phyloP scores from a whole-genome alignment of 2,329 filamentous ascomycete species.

The Berkeleyomyces basicola region DNA sequence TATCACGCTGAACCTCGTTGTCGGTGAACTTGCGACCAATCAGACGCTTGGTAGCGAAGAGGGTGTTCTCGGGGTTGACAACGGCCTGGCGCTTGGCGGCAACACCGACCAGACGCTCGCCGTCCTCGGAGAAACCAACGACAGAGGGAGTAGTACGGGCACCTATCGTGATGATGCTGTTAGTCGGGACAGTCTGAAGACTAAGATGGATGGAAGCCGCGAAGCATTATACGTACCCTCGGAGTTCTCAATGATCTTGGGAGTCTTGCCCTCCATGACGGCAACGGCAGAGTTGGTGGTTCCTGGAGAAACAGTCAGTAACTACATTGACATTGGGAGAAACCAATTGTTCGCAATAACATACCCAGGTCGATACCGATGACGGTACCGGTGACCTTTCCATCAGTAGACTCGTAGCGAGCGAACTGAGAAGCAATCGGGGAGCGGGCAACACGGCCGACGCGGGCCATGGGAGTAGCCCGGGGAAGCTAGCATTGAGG shows the following conservation, averaged over 20 bases:
- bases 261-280: slow-evolving; percentile 90
- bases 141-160: slow-evolving; percentile 85
- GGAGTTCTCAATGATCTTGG: slow-evolving; percentile 94
- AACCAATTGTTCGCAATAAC: slow-evolving; percentile 19
- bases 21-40: slow-evolving; percentile 97
- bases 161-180: slow-evolving; percentile 32
- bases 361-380: slow-evolving; percentile 95
- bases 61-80: slow-evolving; percentile 95
- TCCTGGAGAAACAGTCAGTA: slow-evolving; percentile 26
- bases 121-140: slow-evolving; percentile 87
- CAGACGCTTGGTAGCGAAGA: slow-evolving; percentile 96
- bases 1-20: slow-evolving; percentile 82
- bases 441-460: slow-evolving; percentile 46
- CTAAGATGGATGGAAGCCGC: neutral
- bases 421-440: slow-evolving; percentile 58
- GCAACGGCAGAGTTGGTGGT: slow-evolving; percentile 97
- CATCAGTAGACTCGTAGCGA: slow-evolving; percentile 61
- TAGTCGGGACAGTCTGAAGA: neutral
- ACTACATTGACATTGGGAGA: neutral
- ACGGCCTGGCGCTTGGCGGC: slow-evolving; percentile 96
- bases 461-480: slow-evolving; percentile 50
- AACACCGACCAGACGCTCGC: slow-evolving; percentile 91
- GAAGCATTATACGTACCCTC: slow-evolving; percentile 47
- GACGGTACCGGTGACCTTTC: slow-evolving; percentile 86
- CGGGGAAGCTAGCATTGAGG: slow-evolving; percentile 48